Base-by-base conservation (phyloP, 2,329 filamentous ascomycete genomes). In the Sarocladium oryzae region DNA sequence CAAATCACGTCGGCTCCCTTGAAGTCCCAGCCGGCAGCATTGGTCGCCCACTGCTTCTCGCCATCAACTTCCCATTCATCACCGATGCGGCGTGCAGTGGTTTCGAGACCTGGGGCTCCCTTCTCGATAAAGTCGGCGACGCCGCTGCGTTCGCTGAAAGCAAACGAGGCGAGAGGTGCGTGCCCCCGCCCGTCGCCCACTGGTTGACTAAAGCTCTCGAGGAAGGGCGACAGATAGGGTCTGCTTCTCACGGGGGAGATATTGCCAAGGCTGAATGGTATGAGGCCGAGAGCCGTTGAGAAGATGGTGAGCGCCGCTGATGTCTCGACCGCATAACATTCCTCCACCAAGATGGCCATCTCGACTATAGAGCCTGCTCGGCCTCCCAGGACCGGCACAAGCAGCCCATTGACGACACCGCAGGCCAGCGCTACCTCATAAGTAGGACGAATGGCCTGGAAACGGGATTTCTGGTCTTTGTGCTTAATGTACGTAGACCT, bases 1-100 rank as follows among this genome's bases (percentile, higher is more conserved):
- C 75, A 79, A 51, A 71, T 67, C 2, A 81, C 62, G 37, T 79
- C 74, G 1, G 75, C 73, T 9, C 77, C 77, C 50, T 65, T 64
- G 36, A 69, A 67, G 53, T 80, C 77, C 76, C 75, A 81, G 13
- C 77, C 77, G 1, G 67, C 71, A 49, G 66, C 69, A 57, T 79
- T 81, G 1, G 76, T 78, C 10, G 77, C 73, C 77, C 77, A 81
- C 35, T 78, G 63, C 70, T 81, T 79, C 56, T 80, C 77, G 2
- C 77, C 77, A 56, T 72, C 73, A 23, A 81, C 56, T 2, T 79
- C 58, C 71, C 73, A 80, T 38, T 73, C 67, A 32, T 76, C 69
- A 0, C 72, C 75, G n/a, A 77, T 72, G 9, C 59, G 58, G 18
- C 62, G 62, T 0, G 77, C 77, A 2, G 72, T 76, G 2, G 76